These are phyloP conservation scores for Nigrospora osmanthi DNA, from an alignment of 2,329 filamentous ascomycete species.

Conservation along the genomic window DNA sequence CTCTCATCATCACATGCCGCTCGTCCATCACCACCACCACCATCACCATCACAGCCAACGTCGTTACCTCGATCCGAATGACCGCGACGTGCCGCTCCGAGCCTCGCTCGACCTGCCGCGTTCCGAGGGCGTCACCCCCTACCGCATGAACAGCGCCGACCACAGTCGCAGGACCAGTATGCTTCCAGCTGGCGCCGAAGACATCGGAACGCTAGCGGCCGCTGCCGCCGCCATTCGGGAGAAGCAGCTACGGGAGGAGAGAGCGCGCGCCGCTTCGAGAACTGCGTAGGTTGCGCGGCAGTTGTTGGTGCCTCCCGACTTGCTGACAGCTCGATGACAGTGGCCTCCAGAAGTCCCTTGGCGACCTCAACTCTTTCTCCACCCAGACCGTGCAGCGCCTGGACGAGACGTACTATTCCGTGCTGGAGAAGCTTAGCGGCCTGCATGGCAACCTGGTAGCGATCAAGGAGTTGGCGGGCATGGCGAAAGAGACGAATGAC, in stretches of 20 bases:
- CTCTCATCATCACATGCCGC: slow-evolving; percentile 6
- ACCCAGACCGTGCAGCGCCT: slow-evolving; percentile 56
- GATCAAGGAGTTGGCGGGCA: slow-evolving; percentile 58
- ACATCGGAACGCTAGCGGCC: slow-evolving; percentile 6
- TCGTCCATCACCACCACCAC: slow-evolving; percentile 26
- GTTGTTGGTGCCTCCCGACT: neutral
- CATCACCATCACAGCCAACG: slow-evolving; percentile 24
- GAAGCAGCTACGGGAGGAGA: slow-evolving; percentile 31
- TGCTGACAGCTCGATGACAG: slow-evolving; percentile 20
- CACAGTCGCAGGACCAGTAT: slow-evolving; percentile 35
- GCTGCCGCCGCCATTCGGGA: slow-evolving; percentile 22
- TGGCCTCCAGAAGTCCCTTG: slow-evolving; percentile 42
- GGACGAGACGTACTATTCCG: slow-evolving; percentile 66
- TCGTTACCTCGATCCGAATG: slow-evolving; percentile 23
- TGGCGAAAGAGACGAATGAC: slow-evolving; percentile 49
- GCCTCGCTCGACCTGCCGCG: slow-evolving; percentile 37
- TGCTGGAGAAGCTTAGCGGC: slow-evolving; percentile 59
- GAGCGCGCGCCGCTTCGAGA: slow-evolving; percentile 27
- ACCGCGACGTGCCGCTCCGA: slow-evolving; percentile 22
- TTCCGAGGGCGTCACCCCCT: slow-evolving; percentile 36
- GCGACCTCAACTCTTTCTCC: slow-evolving; percentile 51
- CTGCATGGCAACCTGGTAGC: slow-evolving; percentile 57
- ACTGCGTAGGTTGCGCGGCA: slow-evolving; percentile 28
- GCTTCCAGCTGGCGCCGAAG: slow-evolving; percentile 19
- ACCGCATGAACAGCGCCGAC: slow-evolving; percentile 26